A percentile compares a stretch with the other conserved stretches of the same genome.
Evolutionary conservation across 2,329 filamentous ascomycete species (phyloP).

Genomic region (Fusarium anthophilum): DNA sequence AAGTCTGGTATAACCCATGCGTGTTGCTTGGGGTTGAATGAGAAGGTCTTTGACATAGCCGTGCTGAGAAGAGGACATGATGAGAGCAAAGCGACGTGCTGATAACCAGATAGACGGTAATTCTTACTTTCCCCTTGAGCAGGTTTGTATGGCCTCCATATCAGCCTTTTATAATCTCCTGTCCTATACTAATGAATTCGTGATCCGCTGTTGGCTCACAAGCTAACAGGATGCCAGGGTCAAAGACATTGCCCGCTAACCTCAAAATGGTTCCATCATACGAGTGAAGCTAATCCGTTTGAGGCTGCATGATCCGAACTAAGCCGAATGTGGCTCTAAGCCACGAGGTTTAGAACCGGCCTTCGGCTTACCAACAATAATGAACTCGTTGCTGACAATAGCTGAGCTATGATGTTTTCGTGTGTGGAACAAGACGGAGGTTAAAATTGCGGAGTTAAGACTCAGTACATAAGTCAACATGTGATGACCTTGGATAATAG

Average conservation of each 20-base stretch:
- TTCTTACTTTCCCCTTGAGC: no score
- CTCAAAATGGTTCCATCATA: neutral
- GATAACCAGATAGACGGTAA: rapidly evolving
- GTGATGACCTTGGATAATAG: no score
- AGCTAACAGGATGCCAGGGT: rapidly evolving
- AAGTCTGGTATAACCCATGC: neutral
- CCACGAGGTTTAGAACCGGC: neutral
- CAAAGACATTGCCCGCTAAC: neutral
- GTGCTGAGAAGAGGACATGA: neutral
- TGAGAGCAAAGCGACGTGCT: rapidly evolving
- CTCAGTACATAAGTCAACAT: rapidly evolving
- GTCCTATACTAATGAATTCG: rapidly evolving
- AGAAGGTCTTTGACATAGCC: neutral
- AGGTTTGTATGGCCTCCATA: no score
- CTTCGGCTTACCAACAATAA: neutral
- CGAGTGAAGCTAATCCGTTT: neutral
- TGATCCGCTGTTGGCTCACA: rapidly evolving
- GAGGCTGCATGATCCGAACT: neutral
- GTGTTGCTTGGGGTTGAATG: neutral
- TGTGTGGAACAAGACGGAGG: neutral
- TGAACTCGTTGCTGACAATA: neutral
- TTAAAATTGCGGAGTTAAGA: rapidly evolving
- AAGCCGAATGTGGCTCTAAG: neutral
- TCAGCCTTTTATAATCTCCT: neutral
- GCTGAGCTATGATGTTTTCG: no score